Evolutionary conservation across 2,329 filamentous ascomycete genomes (phyloP), one percentile per base, ranked within the genome.

Genomic region (Fusarium brachygibbosum): DNA sequence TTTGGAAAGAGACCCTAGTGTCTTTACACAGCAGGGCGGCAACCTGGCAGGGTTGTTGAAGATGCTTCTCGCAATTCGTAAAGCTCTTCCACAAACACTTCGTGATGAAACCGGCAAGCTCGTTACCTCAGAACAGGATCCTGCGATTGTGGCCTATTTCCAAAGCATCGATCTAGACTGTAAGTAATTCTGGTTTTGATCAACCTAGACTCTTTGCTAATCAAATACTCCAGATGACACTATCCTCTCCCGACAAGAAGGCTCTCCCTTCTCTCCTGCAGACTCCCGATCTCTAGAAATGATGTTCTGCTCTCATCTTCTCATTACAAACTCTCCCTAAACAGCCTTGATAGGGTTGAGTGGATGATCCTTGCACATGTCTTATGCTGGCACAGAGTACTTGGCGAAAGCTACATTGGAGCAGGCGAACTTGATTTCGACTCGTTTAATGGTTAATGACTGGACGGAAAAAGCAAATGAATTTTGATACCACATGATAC

Each of bases 51-150:
- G 87, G 44, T 77, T 90, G 38, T 76, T 91, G 50, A 85, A 86
- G 74, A 88, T 90, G 86, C 82, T 91, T 6, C 76, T 90, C 12
- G 81, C 81, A n/a, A 89, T 90, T 57, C 83, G 88, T 38, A 86
- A 86, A 63, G 84, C 87, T 1, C 81, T 89, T 7, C 88, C 89
- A 2, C 83, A 84, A 66, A 87, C 85, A 0, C 75, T 79, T 25
- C 79, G 82, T 2, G 79, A 81, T 38, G 72, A 79, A 0, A 81
- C 87, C 51, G 85, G 84, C 4, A 84, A 86, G 52, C 77, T 89
- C 14, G 75, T 81, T 5, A 81, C 82, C 1, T 80, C 83, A 31
- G 83, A 85, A 23, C 78, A 82, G 21, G 84, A 86, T 44, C 80
- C 82, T 11, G 75, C 78, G 2, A 76, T 87, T 29, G 76, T 77